Base-by-base conservation (phyloP, 352 stramenopile genomes). In the Pythium pyrilobum region DNA sequence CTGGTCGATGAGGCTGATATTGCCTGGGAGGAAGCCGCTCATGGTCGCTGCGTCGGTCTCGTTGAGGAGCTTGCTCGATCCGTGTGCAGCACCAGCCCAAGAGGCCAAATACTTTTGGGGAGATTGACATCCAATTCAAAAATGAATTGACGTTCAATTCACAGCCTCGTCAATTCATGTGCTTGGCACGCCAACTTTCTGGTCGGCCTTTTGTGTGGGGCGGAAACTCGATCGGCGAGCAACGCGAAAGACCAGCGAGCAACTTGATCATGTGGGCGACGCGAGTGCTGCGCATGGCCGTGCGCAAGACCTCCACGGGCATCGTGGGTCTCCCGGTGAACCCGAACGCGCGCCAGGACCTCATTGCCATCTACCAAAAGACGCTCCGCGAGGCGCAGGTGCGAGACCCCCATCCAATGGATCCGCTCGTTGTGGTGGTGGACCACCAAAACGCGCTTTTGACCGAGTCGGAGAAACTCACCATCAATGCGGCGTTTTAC, bases 281-380 rank as follows among this genome's bases (percentile, higher is more conserved):
- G 37, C 79, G 81, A 64, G 69, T 89, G 69, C 69, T 94, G 62
- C 76, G 75, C 44, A 90, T 92, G 80, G 81, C 81, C 45, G 82
- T 91, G 65, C 87, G 70, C 52, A 95, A 95, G 77, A 92, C 82
- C 47, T 77, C 82, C 57, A 95, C 85, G 67, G 85, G 85, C 54
- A 69, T 95, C 65, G 82, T 92, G 43, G 85, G 85, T 52, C 64
- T 95, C 11, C 68, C 79, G 10, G 85, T 95, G 39, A 92, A 95
- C 68, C 69, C 67, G n/a, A 87, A 92, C 50, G 83, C 74, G 28
- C 85, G 85, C 28, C 64, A 80, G 64, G 81, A 93, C 53, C 80
- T 95, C 60, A 90, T 95, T 65, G 69, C 76, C 47, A 70, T 93
- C 52, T 92, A 93, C 67, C 73, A 85, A 55, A 78, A 84, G 62